Conservation (phyloP, 192 early-diverging fungal genomes). For the Coemansia sp. region DNA sequence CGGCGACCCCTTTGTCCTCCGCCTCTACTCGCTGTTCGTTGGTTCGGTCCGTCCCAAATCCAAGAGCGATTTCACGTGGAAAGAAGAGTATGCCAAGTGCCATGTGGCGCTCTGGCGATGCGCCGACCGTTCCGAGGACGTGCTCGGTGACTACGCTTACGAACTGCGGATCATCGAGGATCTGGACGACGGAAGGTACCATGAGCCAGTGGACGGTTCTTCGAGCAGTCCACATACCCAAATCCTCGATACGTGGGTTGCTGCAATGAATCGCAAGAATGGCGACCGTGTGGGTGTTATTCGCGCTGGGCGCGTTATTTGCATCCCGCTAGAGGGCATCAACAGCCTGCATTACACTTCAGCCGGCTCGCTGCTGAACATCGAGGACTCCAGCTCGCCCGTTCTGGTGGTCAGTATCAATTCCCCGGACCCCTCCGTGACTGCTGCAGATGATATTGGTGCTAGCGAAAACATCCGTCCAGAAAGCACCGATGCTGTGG, state of each 20-base stretch:
- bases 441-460: background rate
- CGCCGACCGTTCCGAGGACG: background rate
- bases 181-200: constrained; percentile 76
- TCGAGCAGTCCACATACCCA: too few species aligned
- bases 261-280: constrained; percentile 3
- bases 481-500: too few species aligned
- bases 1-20: constrained; percentile 55
- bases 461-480: background rate
- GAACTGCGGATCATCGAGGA: constrained; percentile 66
- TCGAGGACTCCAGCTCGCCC: constrained; percentile 69
- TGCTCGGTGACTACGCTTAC: constrained; percentile 38
- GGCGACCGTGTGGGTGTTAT: too few species aligned
- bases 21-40: constrained; percentile 71
- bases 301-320: constrained; percentile 15
- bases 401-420: constrained; percentile 73
- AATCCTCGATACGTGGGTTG: background rate
- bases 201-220: constrained; percentile 55
- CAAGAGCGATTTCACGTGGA: constrained; percentile 73
- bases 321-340: constrained; percentile 55
- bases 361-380: constrained; percentile 73
- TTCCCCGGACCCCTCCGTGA: constrained; percentile 18
- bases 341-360: constrained; percentile 70
- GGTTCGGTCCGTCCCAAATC: constrained; percentile 64
- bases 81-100: constrained; percentile 73
- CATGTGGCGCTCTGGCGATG: constrained; percentile 40